Evolutionary conservation across 352 stramenopile genomes (phyloP), one percentile per base, ranked within the genome.

Genomic region (Globisporangium alternatum): DNA sequence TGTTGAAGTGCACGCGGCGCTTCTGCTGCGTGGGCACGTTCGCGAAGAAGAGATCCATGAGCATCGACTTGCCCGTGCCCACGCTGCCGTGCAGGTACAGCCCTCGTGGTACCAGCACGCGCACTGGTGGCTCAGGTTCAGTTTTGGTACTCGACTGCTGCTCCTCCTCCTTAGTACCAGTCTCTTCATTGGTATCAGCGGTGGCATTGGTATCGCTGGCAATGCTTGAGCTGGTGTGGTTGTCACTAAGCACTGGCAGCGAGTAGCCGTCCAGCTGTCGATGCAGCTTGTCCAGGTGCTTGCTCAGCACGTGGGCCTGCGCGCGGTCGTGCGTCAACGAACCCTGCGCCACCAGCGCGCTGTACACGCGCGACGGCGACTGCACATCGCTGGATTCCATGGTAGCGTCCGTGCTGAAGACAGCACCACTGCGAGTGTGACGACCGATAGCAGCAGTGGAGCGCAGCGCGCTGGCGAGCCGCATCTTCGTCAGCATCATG

Each of bases 51-150:
- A 98, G 66, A 70, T 99, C 93, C 90, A 99, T 97, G 12, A 99
- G 80, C 81, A 98, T 97, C 13, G 91, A 97, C 76, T 99, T 99
- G 39, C 97, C 97, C 10, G 89, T 98, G 45, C 97, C 97, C 9
- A 99, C 96, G 49, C 88, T 75, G 54, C 97, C 97, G 67, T 98
- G 80, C 41, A 99, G 64, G 80, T 99, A 99, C 22, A 99, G 70
- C 19, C 97, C 97, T 53, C 92, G 71, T 22, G 83, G 83, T 30
- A 95, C 76, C 60, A 81, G 66, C 33, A 90, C 76, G 8, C 33
- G 63, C 13, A 47, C 35, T 13, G 51, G 25, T 6, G 48, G 45
- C 13, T 49, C 47, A 1, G 39, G 15, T 9, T 49, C 47, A 1
- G 39, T 15, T 21, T 60, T 25, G 4, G 49, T 28, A 13, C 62